These are phyloP conservation scores for Rhizodiscina lignyota DNA, from an alignment of 495 filamentous ascomycete species.

Conservation along the genomic window DNA sequence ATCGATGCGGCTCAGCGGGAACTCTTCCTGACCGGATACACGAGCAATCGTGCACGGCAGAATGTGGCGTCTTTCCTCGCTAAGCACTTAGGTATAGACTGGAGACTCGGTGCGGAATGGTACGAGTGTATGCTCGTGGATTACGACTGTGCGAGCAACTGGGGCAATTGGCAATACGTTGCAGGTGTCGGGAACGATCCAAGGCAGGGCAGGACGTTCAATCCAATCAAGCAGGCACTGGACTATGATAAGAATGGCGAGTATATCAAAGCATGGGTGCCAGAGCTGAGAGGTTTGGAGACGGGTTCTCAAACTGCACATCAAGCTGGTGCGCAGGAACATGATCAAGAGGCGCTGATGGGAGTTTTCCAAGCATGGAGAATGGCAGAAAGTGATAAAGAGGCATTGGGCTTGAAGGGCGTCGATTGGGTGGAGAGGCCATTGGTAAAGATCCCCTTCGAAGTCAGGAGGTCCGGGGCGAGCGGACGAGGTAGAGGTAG, in stretches of 20 bases:
- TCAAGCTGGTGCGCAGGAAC: not conserved
- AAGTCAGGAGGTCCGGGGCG: slow-evolving; percentile 9
- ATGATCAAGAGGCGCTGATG: slow-evolving; percentile 26
- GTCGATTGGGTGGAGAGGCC: slow-evolving; percentile 38
- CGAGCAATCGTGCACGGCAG: slow-evolving; percentile 51
- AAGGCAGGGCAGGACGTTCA: slow-evolving; percentile 47
- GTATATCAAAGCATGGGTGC: slow-evolving; percentile 52
- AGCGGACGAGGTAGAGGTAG: slow-evolving; percentile 10
- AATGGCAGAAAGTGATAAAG: slow-evolving; percentile 30
- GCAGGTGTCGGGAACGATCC: slow-evolving; percentile 63
- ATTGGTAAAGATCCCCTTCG: slow-evolving; percentile 37
- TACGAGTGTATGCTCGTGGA: slow-evolving; percentile 54
- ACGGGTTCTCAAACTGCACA: not conserved
- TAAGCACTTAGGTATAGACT: slow-evolving; percentile 56
- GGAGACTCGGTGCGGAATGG: slow-evolving; percentile 64
- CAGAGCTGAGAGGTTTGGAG: slow-evolving; percentile 34
- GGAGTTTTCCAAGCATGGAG: slow-evolving; percentile 50
- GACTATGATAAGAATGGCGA: slow-evolving; percentile 49
- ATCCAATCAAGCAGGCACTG: slow-evolving; percentile 52
- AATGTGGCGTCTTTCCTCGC: slow-evolving; percentile 56
- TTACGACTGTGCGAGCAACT: slow-evolving; percentile 56
- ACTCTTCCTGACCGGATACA: slow-evolving; percentile 52
- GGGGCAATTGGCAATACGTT: slow-evolving; percentile 65
- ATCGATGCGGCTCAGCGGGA: slow-evolving; percentile 59
- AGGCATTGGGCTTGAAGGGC: slow-evolving; percentile 30